phyloP scores from a whole-genome alignment of 306 rosid genomes.

The Rosa rugosa region DNA sequence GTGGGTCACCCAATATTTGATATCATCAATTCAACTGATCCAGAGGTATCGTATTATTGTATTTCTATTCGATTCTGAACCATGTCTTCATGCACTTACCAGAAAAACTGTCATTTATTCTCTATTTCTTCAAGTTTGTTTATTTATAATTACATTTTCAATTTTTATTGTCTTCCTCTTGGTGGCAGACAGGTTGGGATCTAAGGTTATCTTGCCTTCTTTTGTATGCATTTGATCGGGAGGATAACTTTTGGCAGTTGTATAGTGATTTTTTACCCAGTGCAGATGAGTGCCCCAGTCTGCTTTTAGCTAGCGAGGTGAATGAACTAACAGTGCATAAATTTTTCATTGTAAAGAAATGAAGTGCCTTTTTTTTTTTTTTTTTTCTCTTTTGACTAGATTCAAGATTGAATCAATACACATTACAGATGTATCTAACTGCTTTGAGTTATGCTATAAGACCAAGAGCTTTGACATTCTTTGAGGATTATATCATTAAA shows the following conservation, averaged over 20 bases:
- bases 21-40: conserved; percentile 84
- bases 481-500: background rate
- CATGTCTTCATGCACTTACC: background rate
- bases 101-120: background rate
- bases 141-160: background rate
- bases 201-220: conserved; percentile 92
- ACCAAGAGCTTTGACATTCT: conserved; percentile 4
- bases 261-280: conserved; percentile 91
- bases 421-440: background rate
- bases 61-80: background rate
- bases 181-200: conserved; percentile 98
- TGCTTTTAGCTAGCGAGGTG: conserved; percentile 90
- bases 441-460: background rate
- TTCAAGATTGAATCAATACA: background rate
- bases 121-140: background rate
- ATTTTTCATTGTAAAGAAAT: background rate
- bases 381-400: background rate
- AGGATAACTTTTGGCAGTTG: conserved; percentile 91
- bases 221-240: conserved; percentile 68
- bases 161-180: conserved; percentile 30
- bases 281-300: conserved; percentile 81
- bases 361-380: background rate
- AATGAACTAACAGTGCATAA: conserved; percentile 14
- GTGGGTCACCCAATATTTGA: conserved; percentile 96
- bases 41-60: conserved; percentile 58